Base-by-base conservation (phyloP, 1,284 basidiomycete genomes). In the Marasmius sp. region DNA sequence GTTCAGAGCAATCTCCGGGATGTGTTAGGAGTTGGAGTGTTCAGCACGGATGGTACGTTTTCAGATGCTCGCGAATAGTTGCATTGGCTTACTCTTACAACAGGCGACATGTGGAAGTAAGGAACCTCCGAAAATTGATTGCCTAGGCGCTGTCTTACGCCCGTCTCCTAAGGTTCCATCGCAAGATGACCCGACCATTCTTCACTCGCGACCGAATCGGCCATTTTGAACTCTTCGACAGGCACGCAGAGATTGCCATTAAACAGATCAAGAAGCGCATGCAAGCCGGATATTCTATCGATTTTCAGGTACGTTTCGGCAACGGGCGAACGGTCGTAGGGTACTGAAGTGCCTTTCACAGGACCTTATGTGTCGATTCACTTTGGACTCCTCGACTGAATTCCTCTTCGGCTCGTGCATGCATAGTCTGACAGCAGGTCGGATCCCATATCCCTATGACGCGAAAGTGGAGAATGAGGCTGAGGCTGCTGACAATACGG, bases 131-230 rank as follows among this genome's bases (percentile, higher is more conserved):
- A 6, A 20, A 22, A 9, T 27, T 57, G 10, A 56, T 39, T 27
- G 27, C 12, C 37, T 18, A 51, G 20, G 20, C 27, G 48, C 41
- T 38, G 6, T n/a, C 27, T 18, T 14, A 36, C 27, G 11, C 22
- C 6, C 47, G 36, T 34, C 43, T 18, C 20, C 9, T 12, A 56
- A 80, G 81, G 63, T 86, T 85, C 68, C 85, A 87, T 66, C 80
- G 85, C 8, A 75, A 79, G 5, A 85, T 87, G 69, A 84, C 84
- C 0, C 78, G 85, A 3, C 85, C 85, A 0, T 82, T 85, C 72
- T 86, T 87, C 70, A 77, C 71, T 38, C n/a, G 54, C 12, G 82
- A 86, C 57, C 74, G 80, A 39, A 78, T 86, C 63, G 79, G 73
- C 55, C 77, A 87, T 67, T 85, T 85, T 62, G 81, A 85, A 6